These are phyloP conservation scores for Immersiporthe knoxdaviesiana DNA, from an alignment of 2,329 filamentous ascomycete genomes.

Conservation along the genomic window DNA sequence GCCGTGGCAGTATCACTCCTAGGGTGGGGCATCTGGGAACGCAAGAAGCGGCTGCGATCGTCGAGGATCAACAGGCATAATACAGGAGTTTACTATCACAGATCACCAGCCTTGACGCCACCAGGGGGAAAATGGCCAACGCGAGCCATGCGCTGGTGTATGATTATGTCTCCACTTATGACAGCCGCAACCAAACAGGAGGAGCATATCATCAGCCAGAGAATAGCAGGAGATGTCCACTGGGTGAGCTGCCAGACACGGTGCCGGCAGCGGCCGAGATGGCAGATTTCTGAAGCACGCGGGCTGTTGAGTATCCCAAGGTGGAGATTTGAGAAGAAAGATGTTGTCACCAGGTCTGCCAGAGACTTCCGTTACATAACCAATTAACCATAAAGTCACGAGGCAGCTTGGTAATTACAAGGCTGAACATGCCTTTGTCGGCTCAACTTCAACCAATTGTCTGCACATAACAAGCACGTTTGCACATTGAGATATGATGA, in stretches of 20 bases:
- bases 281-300: conserved; percentile 1
- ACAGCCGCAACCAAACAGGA: not conserved
- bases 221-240: not conserved
- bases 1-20: not conserved
- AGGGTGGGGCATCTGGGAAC: conserved; percentile 17
- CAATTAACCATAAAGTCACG: too few species aligned
- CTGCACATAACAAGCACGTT: not conserved
- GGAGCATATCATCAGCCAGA: not conserved
- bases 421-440: too few species aligned
- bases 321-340: not conserved
- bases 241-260: conserved; percentile 13
- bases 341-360: too few species aligned
- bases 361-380: too few species aligned
- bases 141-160: not conserved
- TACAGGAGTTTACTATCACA: too few species aligned
- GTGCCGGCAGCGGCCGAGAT: conserved; percentile 24
- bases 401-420: too few species aligned
- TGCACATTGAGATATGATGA: not conserved
- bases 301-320: not conserved
- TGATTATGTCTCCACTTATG: too few species aligned
- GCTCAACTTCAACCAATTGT: too few species aligned
- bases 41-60: conserved; percentile 5
- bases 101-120: not conserved
- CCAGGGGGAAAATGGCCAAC: not conserved
- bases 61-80: not conserved